Conservation (phyloP, 2,329 filamentous ascomycete genomes). For the Trichophyton mentagrophytes region DNA sequence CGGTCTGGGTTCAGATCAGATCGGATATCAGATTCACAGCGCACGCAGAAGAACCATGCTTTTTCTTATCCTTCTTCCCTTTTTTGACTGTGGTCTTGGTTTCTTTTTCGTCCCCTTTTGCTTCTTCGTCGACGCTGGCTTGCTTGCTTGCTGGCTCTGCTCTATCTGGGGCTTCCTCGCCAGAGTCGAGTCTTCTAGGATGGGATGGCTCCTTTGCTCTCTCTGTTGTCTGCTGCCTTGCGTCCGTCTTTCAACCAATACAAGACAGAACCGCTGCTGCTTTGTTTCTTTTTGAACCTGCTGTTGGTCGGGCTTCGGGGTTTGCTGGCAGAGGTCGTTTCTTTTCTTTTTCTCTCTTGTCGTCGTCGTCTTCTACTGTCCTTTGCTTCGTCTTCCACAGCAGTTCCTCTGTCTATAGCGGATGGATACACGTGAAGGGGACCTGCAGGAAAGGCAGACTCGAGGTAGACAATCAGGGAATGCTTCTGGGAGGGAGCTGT, state of each 20-base stretch:
- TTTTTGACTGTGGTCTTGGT: neutral
- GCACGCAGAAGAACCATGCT: neutral
- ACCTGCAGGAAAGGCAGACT: neutral
- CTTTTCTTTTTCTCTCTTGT: neutral
- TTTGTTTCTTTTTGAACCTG: neutral
- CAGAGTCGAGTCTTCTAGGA: too few relatives aligned
- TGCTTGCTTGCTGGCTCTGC: neutral
- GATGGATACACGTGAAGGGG: neutral
- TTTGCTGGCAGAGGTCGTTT: neutral
- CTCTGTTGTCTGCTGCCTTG: too few relatives aligned
- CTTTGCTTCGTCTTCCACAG: neutral
- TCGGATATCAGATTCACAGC: slow-evolving; percentile 3
- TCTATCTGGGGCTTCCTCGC: neutral
- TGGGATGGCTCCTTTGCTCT: too few relatives aligned
- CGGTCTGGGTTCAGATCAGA: slow-evolving; percentile 2
- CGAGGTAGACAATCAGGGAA: neutral
- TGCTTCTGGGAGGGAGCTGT: too few relatives aligned
- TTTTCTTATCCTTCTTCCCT: neutral
- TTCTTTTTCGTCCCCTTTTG: neutral
- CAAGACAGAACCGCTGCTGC: neutral
- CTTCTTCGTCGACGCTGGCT: neutral
- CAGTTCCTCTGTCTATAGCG: neutral
- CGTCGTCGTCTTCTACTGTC: neutral
- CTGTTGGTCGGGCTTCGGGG: neutral
- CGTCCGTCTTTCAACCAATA: neutral